These are phyloP conservation scores for Neoascochyta sp. DNA, from an alignment of 2,329 filamentous ascomycete genomes.

Conservation along the genomic window DNA sequence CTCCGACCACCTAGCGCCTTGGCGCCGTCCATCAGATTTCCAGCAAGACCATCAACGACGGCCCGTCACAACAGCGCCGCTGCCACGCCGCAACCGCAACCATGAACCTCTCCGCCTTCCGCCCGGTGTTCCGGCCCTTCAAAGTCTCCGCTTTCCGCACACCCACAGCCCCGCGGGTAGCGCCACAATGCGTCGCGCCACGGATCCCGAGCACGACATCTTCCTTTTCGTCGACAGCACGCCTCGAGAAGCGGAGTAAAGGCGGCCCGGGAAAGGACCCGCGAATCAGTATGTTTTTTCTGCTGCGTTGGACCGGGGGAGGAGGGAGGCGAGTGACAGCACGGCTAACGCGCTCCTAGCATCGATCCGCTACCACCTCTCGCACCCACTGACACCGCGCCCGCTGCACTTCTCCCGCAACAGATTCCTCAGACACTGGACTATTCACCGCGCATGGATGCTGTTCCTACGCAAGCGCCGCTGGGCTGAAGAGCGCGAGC, in stretches of 20 bases:
- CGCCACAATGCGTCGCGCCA: conserved; percentile 13
- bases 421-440: conserved; percentile 92
- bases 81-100: conserved; percentile 4
- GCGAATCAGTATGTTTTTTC: conserved; percentile 28
- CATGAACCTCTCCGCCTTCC: conserved; percentile 28
- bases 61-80: conserved; percentile 5
- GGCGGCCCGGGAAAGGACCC: conserved; percentile 25
- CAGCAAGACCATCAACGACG: conserved; percentile 3
- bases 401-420: conserved; percentile 87
- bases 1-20: conserved; percentile 8
- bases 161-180: conserved; percentile 6
- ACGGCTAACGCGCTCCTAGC: conserved; percentile 38
- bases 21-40: conserved; percentile 8
- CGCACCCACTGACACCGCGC: conserved; percentile 64
- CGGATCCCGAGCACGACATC: conserved; percentile 14
- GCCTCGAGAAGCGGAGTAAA: conserved; percentile 24
- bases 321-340: not conserved
- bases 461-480: conserved; percentile 70
- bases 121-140: conserved; percentile 20
- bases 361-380: conserved; percentile 66
- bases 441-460: conserved; percentile 94
- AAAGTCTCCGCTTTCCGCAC: conserved; percentile 9
- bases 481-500: conserved; percentile 61
- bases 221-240: conserved; percentile 30
- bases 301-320: not conserved